Conservation (phyloP, 331 rosid genomes). For the Prunus yedoensis region DNA sequence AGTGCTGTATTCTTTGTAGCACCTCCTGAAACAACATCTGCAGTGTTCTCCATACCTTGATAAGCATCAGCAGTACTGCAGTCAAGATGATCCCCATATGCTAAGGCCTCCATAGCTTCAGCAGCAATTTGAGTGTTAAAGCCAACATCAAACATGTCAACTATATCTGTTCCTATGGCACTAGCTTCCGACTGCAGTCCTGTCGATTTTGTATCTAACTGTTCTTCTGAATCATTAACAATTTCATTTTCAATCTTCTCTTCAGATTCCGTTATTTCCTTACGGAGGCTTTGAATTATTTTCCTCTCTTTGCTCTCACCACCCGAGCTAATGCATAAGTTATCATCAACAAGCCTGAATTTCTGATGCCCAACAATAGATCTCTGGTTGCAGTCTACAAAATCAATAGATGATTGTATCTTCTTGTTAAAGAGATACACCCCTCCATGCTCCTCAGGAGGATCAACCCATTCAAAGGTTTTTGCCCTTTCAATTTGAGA, state of each 20-base stretch:
- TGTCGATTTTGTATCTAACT: constrained; percentile 17
- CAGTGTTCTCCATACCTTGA: constrained; percentile 24
- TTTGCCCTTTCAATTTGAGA: constrained; percentile 33
- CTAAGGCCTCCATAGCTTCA: constrained; percentile 72
- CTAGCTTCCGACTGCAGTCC: constrained; percentile 30
- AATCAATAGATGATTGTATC: constrained; percentile 16
- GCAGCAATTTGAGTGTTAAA: constrained; percentile 79
- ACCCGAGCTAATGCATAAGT: constrained; percentile 19
- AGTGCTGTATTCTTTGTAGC: constrained; percentile 23
- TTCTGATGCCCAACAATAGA: constrained; percentile 29
- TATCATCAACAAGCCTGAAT: constrained; percentile 24
- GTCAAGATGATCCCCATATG: constrained; percentile 29
- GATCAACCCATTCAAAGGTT: constrained; percentile 44
- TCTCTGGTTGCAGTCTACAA: constrained; percentile 25
- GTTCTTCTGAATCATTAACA: constrained; percentile 30
- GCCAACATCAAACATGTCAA: constrained; percentile 51
- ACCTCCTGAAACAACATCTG: constrained; percentile 24
- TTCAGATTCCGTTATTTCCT: constrained; percentile 22
- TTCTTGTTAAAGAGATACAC: constrained; percentile 13
- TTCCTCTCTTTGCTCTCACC: constrained; percentile 29
- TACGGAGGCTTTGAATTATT: constrained; percentile 3
- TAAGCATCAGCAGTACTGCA: constrained; percentile 21
- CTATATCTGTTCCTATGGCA: constrained; percentile 26
- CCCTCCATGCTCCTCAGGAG: constrained; percentile 26
- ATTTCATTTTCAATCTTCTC: constrained; percentile 17